These are phyloP conservation scores for Psilocybe mexicana DNA, from an alignment of 1,284 basidiomycete species.

Conservation along the genomic window DNA sequence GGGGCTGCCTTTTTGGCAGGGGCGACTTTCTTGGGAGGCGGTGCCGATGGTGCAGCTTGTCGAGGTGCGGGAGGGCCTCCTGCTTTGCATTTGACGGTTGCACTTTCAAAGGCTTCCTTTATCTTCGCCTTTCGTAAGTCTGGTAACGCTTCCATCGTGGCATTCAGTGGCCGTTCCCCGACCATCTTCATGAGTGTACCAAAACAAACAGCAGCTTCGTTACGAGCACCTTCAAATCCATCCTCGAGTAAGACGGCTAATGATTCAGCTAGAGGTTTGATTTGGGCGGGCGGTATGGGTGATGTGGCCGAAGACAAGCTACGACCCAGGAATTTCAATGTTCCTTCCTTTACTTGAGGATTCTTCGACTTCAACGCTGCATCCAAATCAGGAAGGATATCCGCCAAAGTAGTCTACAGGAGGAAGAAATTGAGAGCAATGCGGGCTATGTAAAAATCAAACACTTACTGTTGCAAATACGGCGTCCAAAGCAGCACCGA, in stretches of 20 bases:
- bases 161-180: constrained; percentile 90
- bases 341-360: constrained; percentile 95
- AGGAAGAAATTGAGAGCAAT: constrained; percentile 13
- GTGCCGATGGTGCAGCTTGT: constrained; percentile 34
- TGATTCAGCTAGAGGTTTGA: constrained; percentile 84
- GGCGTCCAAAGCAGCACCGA: constrained; percentile 88
- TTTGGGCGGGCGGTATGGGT: constrained; percentile 72
- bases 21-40: constrained; percentile 44
- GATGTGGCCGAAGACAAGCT: constrained; percentile 73
- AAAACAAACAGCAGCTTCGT: constrained; percentile 85
- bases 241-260: constrained; percentile 84
- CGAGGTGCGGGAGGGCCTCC: constrained; percentile 49
- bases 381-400: constrained; percentile 85
- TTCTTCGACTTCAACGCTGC: constrained; percentile 88
- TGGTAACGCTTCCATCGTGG: constrained; percentile 83
- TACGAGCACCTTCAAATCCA: constrained; percentile 87
- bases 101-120: constrained; percentile 90
- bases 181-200: constrained; percentile 97
- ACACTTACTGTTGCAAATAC: constrained; percentile 79
- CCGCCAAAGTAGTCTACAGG: constrained; percentile 74
- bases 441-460: constrained; percentile 7
- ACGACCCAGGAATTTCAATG: constrained; percentile 86
- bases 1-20: constrained; percentile 26
- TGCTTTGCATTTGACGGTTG: constrained; percentile 82
- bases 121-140: constrained; percentile 93